Evolutionary conservation across 2,329 filamentous ascomycete genomes (phyloP), one percentile per base, ranked within the genome.

Genomic region (Aspergillus tamarii): DNA sequence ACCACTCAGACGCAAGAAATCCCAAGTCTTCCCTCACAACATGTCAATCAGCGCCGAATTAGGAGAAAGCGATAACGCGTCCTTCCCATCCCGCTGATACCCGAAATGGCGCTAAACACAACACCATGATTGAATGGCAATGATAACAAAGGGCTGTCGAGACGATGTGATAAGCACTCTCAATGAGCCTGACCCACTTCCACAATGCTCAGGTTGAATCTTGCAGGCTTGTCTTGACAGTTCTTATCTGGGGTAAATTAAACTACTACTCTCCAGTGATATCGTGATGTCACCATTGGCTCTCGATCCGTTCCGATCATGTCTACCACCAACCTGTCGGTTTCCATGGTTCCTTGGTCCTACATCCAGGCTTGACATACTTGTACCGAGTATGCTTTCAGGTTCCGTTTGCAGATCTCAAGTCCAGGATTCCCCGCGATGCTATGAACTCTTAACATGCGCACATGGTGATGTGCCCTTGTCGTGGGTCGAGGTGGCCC

Each of bases 261-360:
- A 41, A 41, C 26, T n/a, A n/a, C 19, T n/a, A 41, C 19, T 46
- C n/a, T 14, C 43, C 43, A 23, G 21, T 8, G 21, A 32, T 52
- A 52, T 52, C 28, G 28, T 34, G 48, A 32, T 52, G 48, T 52
- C 48, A 32, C 28, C 28, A 52, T 52, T 52, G 48, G 48, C 48
- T 32, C 28, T 32, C 48, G 48, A 52, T n/a, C 48, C 28, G 48
- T 32, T 34, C 48, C 19, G 28, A 4, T n/a, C n/a, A n/a, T 48
- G 23, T 14, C 21, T 48, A 12, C 21, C 12, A 48, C 21, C 5
- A 23, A 48, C 9, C 12, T 26, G 45, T 23, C n/a, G 6, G 8
- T 48, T 48, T 16, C 45, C 45, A 48, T 48, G 45, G 45, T 48
- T 46, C 43, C 45, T 48, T 26, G 1, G 1, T 23, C 43, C 21